Base-by-base conservation (phyloP, 495 filamentous ascomycete genomes). In the Parmelia sp. region DNA sequence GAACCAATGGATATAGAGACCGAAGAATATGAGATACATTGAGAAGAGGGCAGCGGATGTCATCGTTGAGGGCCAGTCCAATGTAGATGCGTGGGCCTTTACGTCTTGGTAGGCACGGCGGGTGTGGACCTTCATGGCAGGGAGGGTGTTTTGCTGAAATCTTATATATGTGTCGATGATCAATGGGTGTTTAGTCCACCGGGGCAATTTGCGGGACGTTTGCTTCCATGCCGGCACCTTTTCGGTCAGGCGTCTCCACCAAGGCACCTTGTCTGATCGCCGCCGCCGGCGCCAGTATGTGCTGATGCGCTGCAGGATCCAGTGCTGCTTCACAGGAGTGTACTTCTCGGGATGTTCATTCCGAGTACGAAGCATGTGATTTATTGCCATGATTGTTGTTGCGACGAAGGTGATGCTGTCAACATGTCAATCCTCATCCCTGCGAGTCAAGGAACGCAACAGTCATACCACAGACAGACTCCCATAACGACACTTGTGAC, bases 1-100 rank as follows among this genome's bases (percentile, higher is more conserved):
- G 39, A 65, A 68, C 23, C 55, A 61, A 40, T 59, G 10, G 10
- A 65, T 25, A 25, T 66, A 68, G 23, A 69, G 47, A 27, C 47
- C 27, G 10, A 62, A 4, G 27, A 71, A 64, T 6, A 55, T 15
- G 0, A 35, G 14, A 23, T 63, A 63, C 11, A 63, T n/a, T 10
- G 49, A 31, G 11, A 57, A 25, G 27, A 63, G 4, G 27, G 40
- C 33, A 27, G 47, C 31, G 33, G 47, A 60, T 25, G 56, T 44
- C n/a, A 31, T 23, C 12, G 39, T 59, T 17, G 35, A 37, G n/a
- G 45, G 40, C 33, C 25, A 55, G 31, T 58, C 36, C 49, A 53
- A 25, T 17, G 55, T 40, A 35, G 31, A 37, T 10, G 23, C 60
- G 31, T 25, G 11, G 12, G 12, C 59, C 35, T 62, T 55, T 44